Conservation (phyloP, 1,139 yeast genomes). For the Nakaseomyces sp. region DNA sequence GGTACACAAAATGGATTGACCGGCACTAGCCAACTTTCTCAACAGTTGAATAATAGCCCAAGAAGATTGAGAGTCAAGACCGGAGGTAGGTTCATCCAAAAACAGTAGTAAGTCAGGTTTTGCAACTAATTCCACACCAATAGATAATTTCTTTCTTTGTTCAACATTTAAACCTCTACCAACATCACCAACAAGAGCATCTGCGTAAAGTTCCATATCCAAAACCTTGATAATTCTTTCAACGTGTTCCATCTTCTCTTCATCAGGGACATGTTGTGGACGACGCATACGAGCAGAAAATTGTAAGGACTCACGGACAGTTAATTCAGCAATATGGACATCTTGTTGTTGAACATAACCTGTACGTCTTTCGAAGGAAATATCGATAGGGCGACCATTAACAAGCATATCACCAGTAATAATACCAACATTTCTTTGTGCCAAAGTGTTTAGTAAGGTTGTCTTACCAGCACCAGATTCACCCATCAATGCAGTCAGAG, state of each 20-base stretch:
- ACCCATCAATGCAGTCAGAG: constrained; percentile 48
- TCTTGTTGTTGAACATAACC: constrained; percentile 55
- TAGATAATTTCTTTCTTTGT: constrained; percentile 47
- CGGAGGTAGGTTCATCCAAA: constrained; percentile 42
- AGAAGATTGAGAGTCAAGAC: constrained; percentile 42
- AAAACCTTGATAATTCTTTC: constrained; percentile 40
- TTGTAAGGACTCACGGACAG: constrained; percentile 43
- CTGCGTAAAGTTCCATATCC: constrained; percentile 42
- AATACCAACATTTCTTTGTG: constrained; percentile 45
- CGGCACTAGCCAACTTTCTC: constrained; percentile 37
- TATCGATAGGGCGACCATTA: constrained; percentile 39
- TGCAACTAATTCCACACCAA: constrained; percentile 43
- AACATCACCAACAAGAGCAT: constrained; percentile 41
- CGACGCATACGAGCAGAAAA: constrained; percentile 45
- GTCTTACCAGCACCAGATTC: constrained; percentile 63
- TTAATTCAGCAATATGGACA: constrained; percentile 41
- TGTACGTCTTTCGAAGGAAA: constrained; percentile 42
- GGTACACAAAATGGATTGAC: constrained; percentile 37
- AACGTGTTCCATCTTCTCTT: constrained; percentile 39
- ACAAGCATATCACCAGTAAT: constrained; percentile 50
- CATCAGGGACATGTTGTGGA: constrained; percentile 35
- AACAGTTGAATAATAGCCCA: constrained; percentile 40
- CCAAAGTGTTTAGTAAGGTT: constrained; percentile 45
- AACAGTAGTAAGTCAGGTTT: constrained; percentile 39
- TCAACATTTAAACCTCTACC: constrained; percentile 50